A percentile compares a stretch with the other conserved stretches of the same genome.
Conservation (phyloP, 495 filamentous ascomycete species). For the Talaromyces trachyspermus region DNA sequence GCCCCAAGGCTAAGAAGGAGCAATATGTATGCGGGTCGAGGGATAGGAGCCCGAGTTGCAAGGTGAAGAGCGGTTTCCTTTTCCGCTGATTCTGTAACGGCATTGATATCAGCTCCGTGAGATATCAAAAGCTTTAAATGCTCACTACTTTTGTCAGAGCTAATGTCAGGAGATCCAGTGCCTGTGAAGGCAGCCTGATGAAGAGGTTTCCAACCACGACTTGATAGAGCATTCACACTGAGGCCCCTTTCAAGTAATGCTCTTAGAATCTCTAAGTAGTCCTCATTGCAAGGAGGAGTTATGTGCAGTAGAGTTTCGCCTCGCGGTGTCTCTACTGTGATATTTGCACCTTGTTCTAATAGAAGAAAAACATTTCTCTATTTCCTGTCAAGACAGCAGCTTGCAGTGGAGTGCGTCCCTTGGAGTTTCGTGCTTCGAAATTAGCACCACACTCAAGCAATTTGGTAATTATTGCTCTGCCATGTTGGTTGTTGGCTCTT, state of each 20-base stretch:
- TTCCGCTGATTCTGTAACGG: not conserved
- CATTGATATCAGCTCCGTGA: constrained; percentile 22
- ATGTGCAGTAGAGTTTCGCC: constrained; percentile 26
- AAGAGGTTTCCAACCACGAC: constrained; percentile 22
- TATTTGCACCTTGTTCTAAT: constrained; percentile 19
- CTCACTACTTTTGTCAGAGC: constrained; percentile 14
- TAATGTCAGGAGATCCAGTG: constrained; percentile 12
- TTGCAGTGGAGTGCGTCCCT: constrained; percentile 27
- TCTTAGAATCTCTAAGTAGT: constrained; percentile 24
- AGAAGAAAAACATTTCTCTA: constrained; percentile 22
- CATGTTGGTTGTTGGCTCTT: constrained; percentile 12
- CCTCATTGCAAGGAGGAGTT: constrained; percentile 17
- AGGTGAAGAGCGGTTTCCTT: constrained; percentile 27
- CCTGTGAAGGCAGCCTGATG: constrained; percentile 21
- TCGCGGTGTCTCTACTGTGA: constrained; percentile 20
- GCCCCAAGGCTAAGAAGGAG: constrained; percentile 30
- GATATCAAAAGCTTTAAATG: constrained; percentile 20
- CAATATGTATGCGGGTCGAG: constrained; percentile 11
- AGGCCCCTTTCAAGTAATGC: constrained; percentile 11
- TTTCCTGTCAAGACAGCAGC: constrained; percentile 25
- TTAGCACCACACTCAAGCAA: constrained; percentile 25
- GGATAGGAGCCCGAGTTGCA: constrained; percentile 13
- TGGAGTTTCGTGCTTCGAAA: constrained; percentile 23
- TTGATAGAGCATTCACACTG: constrained; percentile 13
- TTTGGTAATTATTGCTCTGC: constrained; percentile 12